Evolutionary conservation across 2,329 filamentous ascomycete genomes (phyloP).

Genomic region (Colletotrichum euphorbiae): DNA sequence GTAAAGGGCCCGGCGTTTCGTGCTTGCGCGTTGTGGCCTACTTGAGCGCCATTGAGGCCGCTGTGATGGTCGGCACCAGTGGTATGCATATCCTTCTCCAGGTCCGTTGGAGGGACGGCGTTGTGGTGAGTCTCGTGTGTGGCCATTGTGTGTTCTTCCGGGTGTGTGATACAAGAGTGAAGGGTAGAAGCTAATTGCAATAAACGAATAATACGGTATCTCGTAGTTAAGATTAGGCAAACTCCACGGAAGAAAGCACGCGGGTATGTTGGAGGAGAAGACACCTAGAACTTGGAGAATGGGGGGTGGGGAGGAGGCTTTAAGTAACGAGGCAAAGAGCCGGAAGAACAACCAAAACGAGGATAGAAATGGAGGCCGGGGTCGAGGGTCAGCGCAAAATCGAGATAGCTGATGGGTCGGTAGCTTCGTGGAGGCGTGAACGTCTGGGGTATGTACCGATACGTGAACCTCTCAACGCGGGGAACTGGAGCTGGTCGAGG

Average conservation of each 20-base stretch:
- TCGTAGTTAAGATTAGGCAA: conserved; percentile 18
- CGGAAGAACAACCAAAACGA: conserved; percentile 23
- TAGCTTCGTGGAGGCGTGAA: conserved; percentile 22
- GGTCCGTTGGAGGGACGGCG: conserved; percentile 20
- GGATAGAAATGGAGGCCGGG: conserved; percentile 26
- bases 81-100: conserved; percentile 40
- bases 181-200: neutral
- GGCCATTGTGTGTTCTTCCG: conserved; percentile 38
- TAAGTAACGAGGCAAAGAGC: conserved; percentile 36
- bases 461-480: conserved; percentile 30
- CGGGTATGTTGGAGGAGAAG: conserved; percentile 7
- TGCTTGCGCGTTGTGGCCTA: conserved; percentile 26
- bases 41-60: conserved; percentile 27
- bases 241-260: conserved; percentile 31
- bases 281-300: neutral
- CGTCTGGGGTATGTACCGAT: conserved; percentile 37
- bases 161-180: conserved; percentile 15
- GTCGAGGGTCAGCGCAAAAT: conserved; percentile 33
- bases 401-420: conserved; percentile 30
- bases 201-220: conserved; percentile 11
- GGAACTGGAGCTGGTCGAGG: conserved; percentile 35
- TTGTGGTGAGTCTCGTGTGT: conserved; percentile 26
- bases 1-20: conserved; percentile 32
- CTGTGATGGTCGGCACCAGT: conserved; percentile 34
- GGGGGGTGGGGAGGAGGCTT: conserved; percentile 30